Evolutionary conservation across 2,329 filamentous ascomycete genomes (phyloP).

Genomic region (Fusarium paranaense): DNA sequence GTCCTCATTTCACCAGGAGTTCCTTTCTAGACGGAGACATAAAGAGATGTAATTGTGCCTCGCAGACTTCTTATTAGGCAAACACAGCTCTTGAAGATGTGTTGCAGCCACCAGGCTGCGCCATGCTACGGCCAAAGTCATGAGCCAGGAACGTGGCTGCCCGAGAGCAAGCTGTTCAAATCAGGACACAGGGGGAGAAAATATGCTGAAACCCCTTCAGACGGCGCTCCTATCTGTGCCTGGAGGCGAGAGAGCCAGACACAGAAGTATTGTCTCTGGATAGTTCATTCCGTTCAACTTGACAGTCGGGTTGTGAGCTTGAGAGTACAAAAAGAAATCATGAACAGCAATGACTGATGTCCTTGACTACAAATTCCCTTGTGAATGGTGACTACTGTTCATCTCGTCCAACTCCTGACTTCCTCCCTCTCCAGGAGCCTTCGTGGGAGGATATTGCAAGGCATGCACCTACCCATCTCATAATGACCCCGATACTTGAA

Average conservation of each 20-base stretch:
- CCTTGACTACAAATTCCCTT: too few species aligned
- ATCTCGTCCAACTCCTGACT: background rate
- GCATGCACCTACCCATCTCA: background rate
- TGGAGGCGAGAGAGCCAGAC: background rate
- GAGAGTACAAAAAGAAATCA: conserved; percentile 6
- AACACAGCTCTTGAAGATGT: background rate
- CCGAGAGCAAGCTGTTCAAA: conserved; percentile 1
- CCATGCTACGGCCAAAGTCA: conserved; percentile 5
- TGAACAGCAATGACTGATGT: conserved; percentile 7
- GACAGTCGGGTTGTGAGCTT: conserved; percentile 13
- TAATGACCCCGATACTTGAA: conserved; percentile 34
- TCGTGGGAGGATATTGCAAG: background rate
- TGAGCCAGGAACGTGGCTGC: conserved; percentile 3
- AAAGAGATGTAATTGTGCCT: background rate
- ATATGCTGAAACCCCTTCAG: background rate
- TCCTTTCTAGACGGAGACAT: conserved; percentile 40
- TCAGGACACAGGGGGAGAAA: background rate
- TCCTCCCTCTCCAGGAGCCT: background rate
- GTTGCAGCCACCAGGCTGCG: background rate
- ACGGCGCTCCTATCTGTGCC: background rate
- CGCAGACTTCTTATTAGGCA: conserved; percentile 4
- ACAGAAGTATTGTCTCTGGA: conserved; percentile 4
- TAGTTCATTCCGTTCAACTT: conserved; percentile 3
- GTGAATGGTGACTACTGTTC: background rate
- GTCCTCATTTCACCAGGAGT: conserved; percentile 76